These are phyloP conservation scores for Zalaria obscura DNA, from an alignment of 2,329 filamentous ascomycete genomes.

Conservation along the genomic window DNA sequence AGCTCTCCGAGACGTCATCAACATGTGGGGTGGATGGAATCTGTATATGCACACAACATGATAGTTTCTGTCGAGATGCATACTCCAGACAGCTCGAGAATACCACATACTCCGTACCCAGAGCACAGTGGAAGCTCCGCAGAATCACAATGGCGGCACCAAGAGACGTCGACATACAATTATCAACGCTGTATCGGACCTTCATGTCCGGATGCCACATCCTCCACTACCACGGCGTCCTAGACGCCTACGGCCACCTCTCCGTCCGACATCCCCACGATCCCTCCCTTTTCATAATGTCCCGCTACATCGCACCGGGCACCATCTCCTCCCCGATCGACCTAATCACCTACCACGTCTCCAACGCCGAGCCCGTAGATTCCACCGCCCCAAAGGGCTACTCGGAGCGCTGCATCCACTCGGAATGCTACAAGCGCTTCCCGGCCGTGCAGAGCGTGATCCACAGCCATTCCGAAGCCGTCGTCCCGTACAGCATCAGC, in stretches of 20 bases:
- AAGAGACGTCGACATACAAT: no score
- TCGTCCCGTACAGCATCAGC: conserved; percentile 28
- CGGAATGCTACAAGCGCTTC: conserved; percentile 31
- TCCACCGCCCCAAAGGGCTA: conserved; percentile 24
- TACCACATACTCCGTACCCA: no score
- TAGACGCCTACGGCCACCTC: conserved; percentile 43
- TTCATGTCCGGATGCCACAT: conserved; percentile 37
- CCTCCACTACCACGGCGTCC: conserved; percentile 34
- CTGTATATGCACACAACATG: no score
- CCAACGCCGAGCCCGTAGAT: conserved; percentile 27
- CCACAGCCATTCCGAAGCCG: conserved; percentile 30
- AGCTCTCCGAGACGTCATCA: no score
- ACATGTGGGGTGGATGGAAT: no score
- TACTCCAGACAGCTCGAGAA: no score
- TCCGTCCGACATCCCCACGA: conserved; percentile 36
- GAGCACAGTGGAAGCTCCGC: no score
- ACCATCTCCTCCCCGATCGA: conserved; percentile 29
- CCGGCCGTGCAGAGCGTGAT: conserved; percentile 25
- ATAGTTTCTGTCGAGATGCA: no score
- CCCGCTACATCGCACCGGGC: conserved; percentile 32
- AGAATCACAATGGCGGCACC: no score
- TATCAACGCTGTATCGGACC: conserved; percentile 7
- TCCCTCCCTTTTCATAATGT: conserved; percentile 33
- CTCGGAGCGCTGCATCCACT: conserved; percentile 32
- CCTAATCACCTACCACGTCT: conserved; percentile 32